phyloP scores from a whole-genome alignment of 2,329 filamentous ascomycete genomes.

The Exophiala sideris region DNA sequence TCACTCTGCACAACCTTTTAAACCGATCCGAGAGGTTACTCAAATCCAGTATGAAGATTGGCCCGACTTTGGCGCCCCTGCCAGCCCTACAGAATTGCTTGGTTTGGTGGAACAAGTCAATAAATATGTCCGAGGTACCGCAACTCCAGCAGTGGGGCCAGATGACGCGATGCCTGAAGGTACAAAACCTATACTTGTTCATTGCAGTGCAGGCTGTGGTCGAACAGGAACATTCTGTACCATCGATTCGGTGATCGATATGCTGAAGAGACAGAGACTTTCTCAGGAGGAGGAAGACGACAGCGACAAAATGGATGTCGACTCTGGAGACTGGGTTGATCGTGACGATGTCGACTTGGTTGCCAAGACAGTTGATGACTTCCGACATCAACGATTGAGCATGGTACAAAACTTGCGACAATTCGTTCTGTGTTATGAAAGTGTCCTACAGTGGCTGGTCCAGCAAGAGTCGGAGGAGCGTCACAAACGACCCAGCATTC shows the following conservation, averaged over 20 bases:
- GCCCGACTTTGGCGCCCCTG: conserved; percentile 94
- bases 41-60: conserved; percentile 94
- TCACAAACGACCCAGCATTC: conserved; percentile 17
- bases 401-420: conserved; percentile 96
- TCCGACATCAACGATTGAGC: conserved; percentile 80
- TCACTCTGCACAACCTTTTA: conserved; percentile 73
- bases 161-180: conserved; percentile 57
- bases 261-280: conserved; percentile 79
- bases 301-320: conserved; percentile 28
- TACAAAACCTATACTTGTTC: conserved; percentile 76
- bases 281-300: conserved; percentile 27
- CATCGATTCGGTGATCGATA: conserved; percentile 91
- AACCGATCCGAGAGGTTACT: conserved; percentile 84
- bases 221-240: conserved; percentile 96
- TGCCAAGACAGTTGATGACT: conserved; percentile 83
- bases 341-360: conserved; percentile 74
- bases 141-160: conserved; percentile 41
- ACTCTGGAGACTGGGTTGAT: conserved; percentile 58
- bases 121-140: conserved; percentile 52
- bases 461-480: conserved; percentile 9
- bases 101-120: conserved; percentile 87
- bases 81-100: conserved; percentile 80
- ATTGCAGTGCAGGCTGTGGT: conserved; percentile 94
- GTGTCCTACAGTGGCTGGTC: conserved; percentile 79
- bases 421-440: conserved; percentile 96